Conservation (phyloP, 495 filamentous ascomycete genomes). For the Penicillium canariense region DNA sequence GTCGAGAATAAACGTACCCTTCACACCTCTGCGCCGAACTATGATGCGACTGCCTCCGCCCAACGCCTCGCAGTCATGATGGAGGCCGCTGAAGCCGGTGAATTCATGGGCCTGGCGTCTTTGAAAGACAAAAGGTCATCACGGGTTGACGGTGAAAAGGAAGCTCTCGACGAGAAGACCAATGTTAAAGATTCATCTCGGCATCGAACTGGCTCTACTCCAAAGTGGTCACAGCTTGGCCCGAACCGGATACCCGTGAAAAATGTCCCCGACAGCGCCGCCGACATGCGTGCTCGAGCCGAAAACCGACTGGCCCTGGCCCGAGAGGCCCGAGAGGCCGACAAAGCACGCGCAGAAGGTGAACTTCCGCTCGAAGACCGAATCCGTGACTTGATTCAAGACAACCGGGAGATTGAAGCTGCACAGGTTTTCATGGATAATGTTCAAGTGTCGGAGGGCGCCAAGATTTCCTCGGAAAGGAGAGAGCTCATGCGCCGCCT, state of each 20-base stretch:
- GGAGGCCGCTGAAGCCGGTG: constrained; percentile 43
- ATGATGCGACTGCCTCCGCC: constrained; percentile 45
- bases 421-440: constrained; percentile 38
- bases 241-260: not conserved
- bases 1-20: constrained; percentile 45
- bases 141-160: not conserved
- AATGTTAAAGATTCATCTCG: not conserved
- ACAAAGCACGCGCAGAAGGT: constrained; percentile 2
- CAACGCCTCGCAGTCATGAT: constrained; percentile 39
- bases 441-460: constrained; percentile 15
- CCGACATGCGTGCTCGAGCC: not conserved
- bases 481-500: constrained; percentile 31
- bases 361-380: constrained; percentile 12
- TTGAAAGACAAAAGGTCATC: constrained; percentile 28
- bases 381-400: constrained; percentile 17
- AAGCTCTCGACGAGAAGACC: not conserved
- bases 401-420: constrained; percentile 34
- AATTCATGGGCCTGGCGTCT: constrained; percentile 39
- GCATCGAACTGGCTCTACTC: not conserved
- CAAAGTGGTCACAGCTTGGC: not conserved
- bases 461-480: constrained; percentile 27
- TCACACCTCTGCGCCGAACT: constrained; percentile 43
- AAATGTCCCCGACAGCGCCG: not conserved
- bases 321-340: constrained; percentile 11
- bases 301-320: constrained; percentile 13